phyloP scores from a whole-genome alignment of 495 filamentous ascomycete genomes.

The Trichoderma asperelloides region DNA sequence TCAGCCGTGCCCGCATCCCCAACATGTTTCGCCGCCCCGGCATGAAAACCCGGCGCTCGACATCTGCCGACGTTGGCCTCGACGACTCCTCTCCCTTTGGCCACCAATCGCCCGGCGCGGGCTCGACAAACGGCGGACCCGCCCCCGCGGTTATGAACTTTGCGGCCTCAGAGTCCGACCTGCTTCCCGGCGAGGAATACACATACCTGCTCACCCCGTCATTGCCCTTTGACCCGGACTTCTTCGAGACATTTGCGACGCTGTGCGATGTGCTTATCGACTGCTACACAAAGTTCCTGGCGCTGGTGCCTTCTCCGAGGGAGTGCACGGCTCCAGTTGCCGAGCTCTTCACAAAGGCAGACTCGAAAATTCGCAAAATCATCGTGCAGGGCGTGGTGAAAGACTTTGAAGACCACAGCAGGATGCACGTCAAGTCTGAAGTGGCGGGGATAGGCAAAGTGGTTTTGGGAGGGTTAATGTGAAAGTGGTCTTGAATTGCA shows the following conservation, averaged over 20 bases:
- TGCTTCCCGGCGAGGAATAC: slow-evolving; percentile 70
- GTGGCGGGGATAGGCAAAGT: slow-evolving; percentile 76
- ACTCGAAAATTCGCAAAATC: slow-evolving; percentile 74
- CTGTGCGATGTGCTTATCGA: slow-evolving; percentile 94
- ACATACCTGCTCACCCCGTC: slow-evolving; percentile 79
- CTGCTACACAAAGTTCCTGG: slow-evolving; percentile 70
- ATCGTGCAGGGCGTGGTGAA: slow-evolving; percentile 75
- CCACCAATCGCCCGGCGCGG: slow-evolving; percentile 23
- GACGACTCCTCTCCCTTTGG: slow-evolving; percentile 25
- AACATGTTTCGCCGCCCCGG: slow-evolving; percentile 81
- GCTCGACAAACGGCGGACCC: slow-evolving; percentile 23
- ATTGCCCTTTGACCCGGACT: slow-evolving; percentile 96
- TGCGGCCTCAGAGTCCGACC: slow-evolving; percentile 35
- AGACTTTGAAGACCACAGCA: slow-evolving; percentile 85
- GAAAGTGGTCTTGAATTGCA: slow-evolving; percentile 6
- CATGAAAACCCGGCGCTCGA: slow-evolving; percentile 18
- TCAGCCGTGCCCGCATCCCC: slow-evolving; percentile 69
- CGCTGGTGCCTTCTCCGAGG: slow-evolving; percentile 55
- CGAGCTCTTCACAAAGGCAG: slow-evolving; percentile 84
- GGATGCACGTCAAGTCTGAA: slow-evolving; percentile 66
- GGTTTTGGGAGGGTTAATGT: slow-evolving; percentile 84
- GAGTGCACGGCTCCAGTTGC: slow-evolving; percentile 54
- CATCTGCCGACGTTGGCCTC: slow-evolving; percentile 12
- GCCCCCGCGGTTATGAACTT: slow-evolving; percentile 35
- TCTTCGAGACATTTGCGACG: slow-evolving; percentile 94